Evolutionary conservation across 75 land plant genomes (phyloP).

Genomic region (Gnetum montanum): DNA sequence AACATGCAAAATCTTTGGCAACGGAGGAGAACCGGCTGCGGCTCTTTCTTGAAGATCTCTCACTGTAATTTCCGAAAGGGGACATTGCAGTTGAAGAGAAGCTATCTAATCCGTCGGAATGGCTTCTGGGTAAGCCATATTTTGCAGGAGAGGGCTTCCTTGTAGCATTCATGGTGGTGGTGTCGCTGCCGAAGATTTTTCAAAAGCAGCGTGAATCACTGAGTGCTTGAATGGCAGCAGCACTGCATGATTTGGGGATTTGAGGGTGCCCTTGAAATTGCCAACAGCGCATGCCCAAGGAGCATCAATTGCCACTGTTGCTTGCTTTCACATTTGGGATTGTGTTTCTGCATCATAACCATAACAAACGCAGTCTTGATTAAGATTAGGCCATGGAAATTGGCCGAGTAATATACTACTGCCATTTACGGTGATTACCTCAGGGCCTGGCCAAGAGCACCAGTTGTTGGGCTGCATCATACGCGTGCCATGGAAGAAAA

Average conservation of each 20-base stretch:
- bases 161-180: no score
- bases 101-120: neutral
- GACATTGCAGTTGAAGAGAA: neutral
- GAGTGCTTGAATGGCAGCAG: no score
- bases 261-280: no score
- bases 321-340: no score
- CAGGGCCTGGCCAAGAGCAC: no score
- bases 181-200: conserved; percentile 8
- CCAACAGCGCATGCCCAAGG: no score
- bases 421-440: neutral
- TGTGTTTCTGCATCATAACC: no score
- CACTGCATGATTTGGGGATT: no score
- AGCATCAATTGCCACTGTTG: no score
- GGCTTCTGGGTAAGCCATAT: conserved; percentile 1
- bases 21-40: conserved; percentile 1
- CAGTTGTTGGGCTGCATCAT: neutral
- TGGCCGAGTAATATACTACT: neutral
- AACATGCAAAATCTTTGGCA: conserved; percentile 5
- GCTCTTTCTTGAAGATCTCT: neutral
- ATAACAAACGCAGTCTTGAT: no score
- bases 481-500: neutral
- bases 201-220: neutral
- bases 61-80: neutral
- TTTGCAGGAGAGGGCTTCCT: neutral
- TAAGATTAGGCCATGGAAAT: no score